phyloP scores from a whole-genome alignment of 192 early-diverging fungal species.

The Coemansia sp. region DNA sequence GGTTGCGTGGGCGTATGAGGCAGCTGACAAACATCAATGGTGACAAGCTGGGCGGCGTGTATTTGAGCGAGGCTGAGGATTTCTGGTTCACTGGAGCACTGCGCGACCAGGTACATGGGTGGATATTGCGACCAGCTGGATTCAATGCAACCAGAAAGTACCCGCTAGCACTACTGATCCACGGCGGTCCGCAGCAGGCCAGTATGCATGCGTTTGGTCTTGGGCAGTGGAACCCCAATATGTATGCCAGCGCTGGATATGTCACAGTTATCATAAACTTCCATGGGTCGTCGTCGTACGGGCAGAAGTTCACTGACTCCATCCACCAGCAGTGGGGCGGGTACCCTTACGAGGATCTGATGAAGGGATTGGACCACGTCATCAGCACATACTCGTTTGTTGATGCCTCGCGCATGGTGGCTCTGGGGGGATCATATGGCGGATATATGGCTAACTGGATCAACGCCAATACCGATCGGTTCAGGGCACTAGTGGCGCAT shows the following conservation, averaged over 20 bases:
- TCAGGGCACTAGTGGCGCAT: conserved; percentile 68
- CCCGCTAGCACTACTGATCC: conserved; percentile 71
- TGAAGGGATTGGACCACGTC: conserved; percentile 68
- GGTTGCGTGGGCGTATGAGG: not conserved
- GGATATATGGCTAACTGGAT: conserved; percentile 87
- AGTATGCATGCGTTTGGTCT: conserved; percentile 34
- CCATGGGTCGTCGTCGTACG: conserved; percentile 77
- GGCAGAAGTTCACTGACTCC: conserved; percentile 65
- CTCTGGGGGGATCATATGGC: conserved; percentile 77
- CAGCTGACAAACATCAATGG: conserved; percentile 51
- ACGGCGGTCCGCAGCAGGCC: conserved; percentile 73
- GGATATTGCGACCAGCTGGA: conserved; percentile 25
- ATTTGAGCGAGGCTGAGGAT: conserved; percentile 57
- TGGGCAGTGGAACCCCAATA: conserved; percentile 72
- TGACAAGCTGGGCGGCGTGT: conserved; percentile 28
- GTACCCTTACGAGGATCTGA: conserved; percentile 68
- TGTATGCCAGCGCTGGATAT: conserved; percentile 66
- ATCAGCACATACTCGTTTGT: conserved; percentile 54
- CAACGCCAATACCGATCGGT: conserved; percentile 73
- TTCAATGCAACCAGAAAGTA: conserved; percentile 56
- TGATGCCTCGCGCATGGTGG: conserved; percentile 60
- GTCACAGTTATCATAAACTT: conserved; percentile 68
- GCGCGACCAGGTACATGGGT: conserved; percentile 37
- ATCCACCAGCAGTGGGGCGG: conserved; percentile 71
- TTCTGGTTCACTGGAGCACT: conserved; percentile 63